Evolutionary conservation across 805 yeast genomes (phyloP).

Genomic region (Nakazawaea pomicola): DNA sequence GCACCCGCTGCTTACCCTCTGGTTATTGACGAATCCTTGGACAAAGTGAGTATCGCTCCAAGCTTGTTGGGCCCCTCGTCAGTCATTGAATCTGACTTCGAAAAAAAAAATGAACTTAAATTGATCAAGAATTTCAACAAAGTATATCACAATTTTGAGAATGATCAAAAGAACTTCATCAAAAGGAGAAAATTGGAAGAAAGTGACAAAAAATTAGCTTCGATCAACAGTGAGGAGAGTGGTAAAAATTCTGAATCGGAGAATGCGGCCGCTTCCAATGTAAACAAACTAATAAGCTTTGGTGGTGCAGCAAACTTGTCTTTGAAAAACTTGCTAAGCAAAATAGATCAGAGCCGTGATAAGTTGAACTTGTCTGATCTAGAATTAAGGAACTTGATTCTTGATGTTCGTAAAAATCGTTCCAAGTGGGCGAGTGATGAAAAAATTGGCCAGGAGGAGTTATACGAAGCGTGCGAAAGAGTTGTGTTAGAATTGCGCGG

Average conservation of each 20-base stretch:
- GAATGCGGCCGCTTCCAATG: conserved; percentile 19
- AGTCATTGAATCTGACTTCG: conserved; percentile 37
- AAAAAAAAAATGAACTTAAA: conserved; percentile 29
- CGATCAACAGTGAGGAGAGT: conserved; percentile 23
- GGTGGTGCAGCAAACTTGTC: conserved; percentile 73
- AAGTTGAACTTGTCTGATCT: conserved; percentile 68
- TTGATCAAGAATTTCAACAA: conserved; percentile 62
- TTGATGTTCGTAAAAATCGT: conserved; percentile 91
- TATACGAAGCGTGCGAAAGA: conserved; percentile 95
- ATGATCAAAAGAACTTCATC: conserved; percentile 68
- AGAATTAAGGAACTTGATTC: conserved; percentile 77
- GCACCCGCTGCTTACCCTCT: conserved; percentile 6
- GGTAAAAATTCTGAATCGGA: conserved; percentile 15
- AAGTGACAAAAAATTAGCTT: conserved; percentile 65
- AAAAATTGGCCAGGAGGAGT: conserved; percentile 93
- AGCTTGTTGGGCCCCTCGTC: conserved; percentile 28
- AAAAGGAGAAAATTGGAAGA: conserved; percentile 76
- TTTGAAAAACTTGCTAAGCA: conserved; percentile 71
- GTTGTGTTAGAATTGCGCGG: conserved; percentile 87
- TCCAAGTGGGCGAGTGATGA: conserved; percentile 98
- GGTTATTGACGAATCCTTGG: conserved; percentile 4
- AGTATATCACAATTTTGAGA: conserved; percentile 71
- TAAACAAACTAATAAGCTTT: conserved; percentile 25
- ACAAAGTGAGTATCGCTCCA: conserved; percentile 5
- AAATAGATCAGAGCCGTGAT: conserved; percentile 79